Evolutionary conservation across 352 stramenopile genomes (phyloP), one percentile per base, ranked within the genome.

Genomic region (Phytophthora vignae): DNA sequence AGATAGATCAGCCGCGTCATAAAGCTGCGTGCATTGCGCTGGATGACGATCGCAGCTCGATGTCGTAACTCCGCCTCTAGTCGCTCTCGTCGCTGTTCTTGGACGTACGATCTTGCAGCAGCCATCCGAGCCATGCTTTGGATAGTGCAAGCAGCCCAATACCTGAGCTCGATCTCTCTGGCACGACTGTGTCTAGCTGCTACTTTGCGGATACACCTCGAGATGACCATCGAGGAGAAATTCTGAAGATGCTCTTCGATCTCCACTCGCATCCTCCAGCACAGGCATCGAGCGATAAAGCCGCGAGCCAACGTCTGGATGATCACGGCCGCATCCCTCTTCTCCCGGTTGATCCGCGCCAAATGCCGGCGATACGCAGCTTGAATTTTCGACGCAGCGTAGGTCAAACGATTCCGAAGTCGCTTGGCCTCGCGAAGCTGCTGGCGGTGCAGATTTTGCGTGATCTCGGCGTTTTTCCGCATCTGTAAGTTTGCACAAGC

Each of bases 1-100:
- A 94, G 72, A 58, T 93, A 96, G 44, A 93, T 92, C n/a, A 92
- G 70, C 8, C 87, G 81, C 10, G 86, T 92, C 61, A 93, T 77
- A 49, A 85, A 90, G 14, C 69, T 71, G 8, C 83, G 82, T 4
- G 61, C 69, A 27, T 83, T 86, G 33, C 76, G 65, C 64, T 96
- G 89, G 29, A 96, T 90, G 3, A 78, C 15, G 0, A 76, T 72
- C 0, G 86, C 84, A 27, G 85, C 81, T 21, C 50, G 60, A 11
- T 90, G 19, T 7, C 49, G 60, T 17, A 40, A 49, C 21, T 63
- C 48, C 12, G 73, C 60, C 48, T 76, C 54, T 11, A 44, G 14
- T 8, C 38, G 70, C 12, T 64, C 11, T 17, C 40, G 15, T 11
- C 74, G 67, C 27, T 76, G 40, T 12, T 66, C 12, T 3, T 55